Evolutionary conservation across 208 protist genomes (phyloP).

Genomic region (Wallacemonas collosoma): DNA sequence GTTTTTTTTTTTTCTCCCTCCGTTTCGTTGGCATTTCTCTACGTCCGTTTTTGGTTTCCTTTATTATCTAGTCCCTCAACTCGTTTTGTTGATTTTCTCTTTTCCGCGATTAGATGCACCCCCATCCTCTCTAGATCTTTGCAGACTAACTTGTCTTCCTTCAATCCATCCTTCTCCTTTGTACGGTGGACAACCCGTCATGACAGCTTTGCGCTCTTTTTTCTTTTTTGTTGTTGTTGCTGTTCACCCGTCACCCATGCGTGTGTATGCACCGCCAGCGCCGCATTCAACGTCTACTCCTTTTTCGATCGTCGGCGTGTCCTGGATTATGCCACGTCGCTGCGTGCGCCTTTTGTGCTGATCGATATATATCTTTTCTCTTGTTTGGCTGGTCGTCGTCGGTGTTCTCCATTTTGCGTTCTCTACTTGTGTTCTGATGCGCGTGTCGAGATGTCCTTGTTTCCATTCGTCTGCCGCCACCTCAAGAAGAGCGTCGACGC

Average conservation of each 20-base stretch:
- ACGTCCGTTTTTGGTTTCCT: constrained; percentile 5
- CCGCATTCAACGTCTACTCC: too few relatives aligned
- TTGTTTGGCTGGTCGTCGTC: constrained; percentile 12
- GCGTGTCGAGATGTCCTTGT: background rate
- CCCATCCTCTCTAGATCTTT: background rate
- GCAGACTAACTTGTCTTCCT: background rate
- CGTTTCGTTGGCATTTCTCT: background rate
- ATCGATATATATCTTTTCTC: constrained; percentile 16
- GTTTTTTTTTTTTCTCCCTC: constrained; percentile 19
- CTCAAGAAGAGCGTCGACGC: background rate
- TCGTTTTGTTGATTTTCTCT: background rate
- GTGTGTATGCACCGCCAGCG: too few relatives aligned
- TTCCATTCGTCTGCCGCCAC: background rate
- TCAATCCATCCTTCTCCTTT: background rate
- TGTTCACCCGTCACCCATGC: background rate
- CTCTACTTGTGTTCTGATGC: background rate
- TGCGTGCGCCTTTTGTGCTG: too few relatives aligned
- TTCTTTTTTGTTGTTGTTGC: background rate
- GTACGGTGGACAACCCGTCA: background rate
- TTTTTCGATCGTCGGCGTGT: too few relatives aligned
- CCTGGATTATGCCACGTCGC: too few relatives aligned
- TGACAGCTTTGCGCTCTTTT: background rate
- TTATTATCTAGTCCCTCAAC: background rate
- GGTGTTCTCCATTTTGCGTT: too few relatives aligned
- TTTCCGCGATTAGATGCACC: constrained; percentile 4